Conservation (phyloP, 495 filamentous ascomycete genomes). For the Penicillium samsonianum region DNA sequence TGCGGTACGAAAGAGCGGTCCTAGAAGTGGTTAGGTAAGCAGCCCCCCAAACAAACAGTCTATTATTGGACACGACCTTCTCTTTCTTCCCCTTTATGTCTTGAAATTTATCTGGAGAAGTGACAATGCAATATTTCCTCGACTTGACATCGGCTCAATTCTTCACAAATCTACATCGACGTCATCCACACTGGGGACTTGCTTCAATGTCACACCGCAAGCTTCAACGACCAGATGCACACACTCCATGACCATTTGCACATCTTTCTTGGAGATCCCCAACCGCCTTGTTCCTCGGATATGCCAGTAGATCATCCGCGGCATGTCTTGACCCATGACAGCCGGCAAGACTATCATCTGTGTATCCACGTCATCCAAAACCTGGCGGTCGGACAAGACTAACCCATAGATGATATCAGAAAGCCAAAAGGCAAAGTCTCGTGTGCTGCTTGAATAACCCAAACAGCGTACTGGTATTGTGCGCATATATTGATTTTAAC, state of each 20-base stretch:
- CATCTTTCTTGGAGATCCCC: slow-evolving; percentile 45
- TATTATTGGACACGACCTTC: slow-evolving; percentile 1
- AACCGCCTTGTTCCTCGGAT: slow-evolving; percentile 47
- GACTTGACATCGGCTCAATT: not conserved
- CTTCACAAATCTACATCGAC: slow-evolving; percentile 11
- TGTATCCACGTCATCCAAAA: slow-evolving; percentile 47
- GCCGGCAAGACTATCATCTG: slow-evolving; percentile 49
- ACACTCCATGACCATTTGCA: slow-evolving; percentile 36
- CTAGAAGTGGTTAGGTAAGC: slow-evolving; percentile 23
- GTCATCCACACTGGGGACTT: slow-evolving; percentile 10
- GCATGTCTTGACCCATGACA: slow-evolving; percentile 56
- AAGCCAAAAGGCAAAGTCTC: slow-evolving; percentile 15
- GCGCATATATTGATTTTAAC: slow-evolving; percentile 30
- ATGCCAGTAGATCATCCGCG: slow-evolving; percentile 51
- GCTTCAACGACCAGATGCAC: slow-evolving; percentile 18
- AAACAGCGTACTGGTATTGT: slow-evolving; percentile 27
- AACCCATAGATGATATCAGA: slow-evolving; percentile 52
- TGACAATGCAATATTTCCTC: not conserved
- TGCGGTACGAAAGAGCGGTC: slow-evolving; percentile 26
- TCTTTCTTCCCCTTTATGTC: not conserved
- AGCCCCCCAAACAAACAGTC: slow-evolving; percentile 9
- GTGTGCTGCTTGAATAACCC: slow-evolving; percentile 30
- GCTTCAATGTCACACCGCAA: slow-evolving; percentile 16
- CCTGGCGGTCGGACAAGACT: slow-evolving; percentile 50
- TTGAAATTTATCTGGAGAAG: not conserved